Conservation (phyloP, 2,329 filamentous ascomycete species). For the Fonsecaea pedrosoi region DNA sequence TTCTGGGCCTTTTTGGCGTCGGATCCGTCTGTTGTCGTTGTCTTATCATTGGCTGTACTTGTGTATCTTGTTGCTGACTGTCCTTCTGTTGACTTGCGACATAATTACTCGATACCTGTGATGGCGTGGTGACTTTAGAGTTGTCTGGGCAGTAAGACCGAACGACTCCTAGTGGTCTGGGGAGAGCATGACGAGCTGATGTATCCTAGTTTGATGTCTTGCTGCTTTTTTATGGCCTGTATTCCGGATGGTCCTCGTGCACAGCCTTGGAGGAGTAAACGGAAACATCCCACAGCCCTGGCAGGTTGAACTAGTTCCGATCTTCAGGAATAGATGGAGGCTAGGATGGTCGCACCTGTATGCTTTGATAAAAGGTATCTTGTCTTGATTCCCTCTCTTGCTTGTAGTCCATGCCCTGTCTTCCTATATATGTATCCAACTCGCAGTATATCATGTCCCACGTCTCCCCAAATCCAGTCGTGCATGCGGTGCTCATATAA, state of each 20-base stretch:
- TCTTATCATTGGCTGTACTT: neutral
- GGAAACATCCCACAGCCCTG: neutral
- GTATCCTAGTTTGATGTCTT: neutral
- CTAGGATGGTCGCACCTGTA: neutral
- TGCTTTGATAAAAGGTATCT: neutral
- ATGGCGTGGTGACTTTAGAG: neutral
- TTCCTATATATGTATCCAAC: neutral
- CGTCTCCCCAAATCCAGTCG: neutral
- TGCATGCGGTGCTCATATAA: neutral
- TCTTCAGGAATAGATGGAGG: neutral
- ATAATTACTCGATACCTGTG: neutral
- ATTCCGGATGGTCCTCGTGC: neutral
- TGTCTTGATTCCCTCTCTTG: neutral
- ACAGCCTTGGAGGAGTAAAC: neutral
- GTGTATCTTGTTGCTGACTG: neutral
- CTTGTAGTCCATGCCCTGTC: neutral
- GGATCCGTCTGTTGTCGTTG: too few relatives aligned
- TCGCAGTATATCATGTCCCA: neutral
- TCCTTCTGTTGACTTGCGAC: neutral
- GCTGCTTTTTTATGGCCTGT: neutral
- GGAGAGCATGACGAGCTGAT: neutral
- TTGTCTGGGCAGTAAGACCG: neutral
- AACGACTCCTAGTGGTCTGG: neutral
- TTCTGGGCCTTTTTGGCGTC: too few relatives aligned
- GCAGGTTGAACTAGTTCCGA: neutral